These are phyloP conservation scores for Cantharellus anzutake DNA, from an alignment of 768 basidiomycete genomes.

Conservation along the genomic window DNA sequence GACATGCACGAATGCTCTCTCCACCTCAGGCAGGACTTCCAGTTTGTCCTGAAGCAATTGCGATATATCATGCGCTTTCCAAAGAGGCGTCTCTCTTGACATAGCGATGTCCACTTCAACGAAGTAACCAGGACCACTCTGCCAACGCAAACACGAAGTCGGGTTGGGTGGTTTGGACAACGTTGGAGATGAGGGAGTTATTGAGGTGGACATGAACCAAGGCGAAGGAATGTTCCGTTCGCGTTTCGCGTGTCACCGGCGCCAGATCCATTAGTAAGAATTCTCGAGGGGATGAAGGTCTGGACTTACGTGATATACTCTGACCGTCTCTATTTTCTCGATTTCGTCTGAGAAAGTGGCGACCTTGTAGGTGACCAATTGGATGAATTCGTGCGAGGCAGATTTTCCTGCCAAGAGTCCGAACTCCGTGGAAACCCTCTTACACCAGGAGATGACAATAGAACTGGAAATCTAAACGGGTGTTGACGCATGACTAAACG, in stretches of 20 bases:
- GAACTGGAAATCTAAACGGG: conserved; percentile 58
- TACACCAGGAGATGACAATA: conserved; percentile 58
- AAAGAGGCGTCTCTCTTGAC: conserved; percentile 70
- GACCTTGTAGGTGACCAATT: conserved; percentile 83
- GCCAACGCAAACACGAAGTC: too few species aligned
- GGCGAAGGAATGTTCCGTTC: too few species aligned
- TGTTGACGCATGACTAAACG: neutral
- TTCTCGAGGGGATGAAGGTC: too few species aligned
- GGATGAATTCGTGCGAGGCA: conserved; percentile 77
- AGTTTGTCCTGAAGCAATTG: conserved; percentile 78
- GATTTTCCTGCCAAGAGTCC: conserved; percentile 79
- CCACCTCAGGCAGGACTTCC: conserved; percentile 76
- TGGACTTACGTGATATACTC: conserved; percentile 71
- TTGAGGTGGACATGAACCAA: too few species aligned
- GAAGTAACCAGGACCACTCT: conserved; percentile 36
- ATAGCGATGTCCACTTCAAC: conserved; percentile 94
- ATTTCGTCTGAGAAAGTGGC: conserved; percentile 80
- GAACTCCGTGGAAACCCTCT: conserved; percentile 66
- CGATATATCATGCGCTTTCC: conserved; percentile 69
- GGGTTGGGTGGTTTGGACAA: too few species aligned
- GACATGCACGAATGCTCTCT: conserved; percentile 86
- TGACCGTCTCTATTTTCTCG: conserved; percentile 71
- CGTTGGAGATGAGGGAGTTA: too few species aligned
- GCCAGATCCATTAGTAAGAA: too few species aligned
- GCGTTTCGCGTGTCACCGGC: too few species aligned